Percentiles rank a stretch among this genome's conserved stretches.
Conservation (phyloP, 1,284 basidiomycete species). For the Cutaneotrichosporon sp. region DNA sequence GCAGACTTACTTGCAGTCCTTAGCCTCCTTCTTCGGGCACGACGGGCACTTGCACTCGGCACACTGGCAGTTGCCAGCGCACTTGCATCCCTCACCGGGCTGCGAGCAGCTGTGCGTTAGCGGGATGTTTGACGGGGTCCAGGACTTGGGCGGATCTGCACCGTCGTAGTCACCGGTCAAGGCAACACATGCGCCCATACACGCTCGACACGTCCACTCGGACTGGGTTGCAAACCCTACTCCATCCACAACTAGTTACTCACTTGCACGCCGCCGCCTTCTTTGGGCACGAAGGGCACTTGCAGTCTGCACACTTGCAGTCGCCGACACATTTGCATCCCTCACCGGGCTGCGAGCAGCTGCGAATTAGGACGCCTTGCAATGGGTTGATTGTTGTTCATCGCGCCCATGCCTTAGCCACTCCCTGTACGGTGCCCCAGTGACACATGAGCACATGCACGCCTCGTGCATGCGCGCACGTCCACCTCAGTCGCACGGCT, state of each 20-base stretch:
- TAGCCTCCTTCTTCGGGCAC: neutral
- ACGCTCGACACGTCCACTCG: too few species aligned
- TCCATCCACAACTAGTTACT: neutral
- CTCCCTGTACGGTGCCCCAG: too few species aligned
- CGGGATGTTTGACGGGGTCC: neutral
- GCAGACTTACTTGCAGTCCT: neutral
- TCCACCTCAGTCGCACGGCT: too few species aligned
- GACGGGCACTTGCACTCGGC: constrained; percentile 1
- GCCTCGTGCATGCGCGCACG: too few species aligned
- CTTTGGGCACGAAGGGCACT: neutral
- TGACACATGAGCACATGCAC: too few species aligned
- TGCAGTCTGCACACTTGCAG: constrained; percentile 5
- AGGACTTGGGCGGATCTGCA: too few species aligned
- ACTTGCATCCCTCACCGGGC: neutral
- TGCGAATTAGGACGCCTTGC: neutral
- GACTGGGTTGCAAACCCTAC: neutral
- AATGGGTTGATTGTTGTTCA: too few species aligned
- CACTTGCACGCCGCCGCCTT: neutral
- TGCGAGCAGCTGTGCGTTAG: neutral
- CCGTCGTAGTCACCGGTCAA: too few species aligned
- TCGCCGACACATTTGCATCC: neutral
- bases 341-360: neutral
- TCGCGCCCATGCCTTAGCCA: too few species aligned
- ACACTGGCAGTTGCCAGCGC: neutral
- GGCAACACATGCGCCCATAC: too few species aligned